Evolutionary conservation across 148 eudicot genomes (phyloP), one percentile per base, ranked within the genome.

Genomic region (Diospyros kaki): DNA sequence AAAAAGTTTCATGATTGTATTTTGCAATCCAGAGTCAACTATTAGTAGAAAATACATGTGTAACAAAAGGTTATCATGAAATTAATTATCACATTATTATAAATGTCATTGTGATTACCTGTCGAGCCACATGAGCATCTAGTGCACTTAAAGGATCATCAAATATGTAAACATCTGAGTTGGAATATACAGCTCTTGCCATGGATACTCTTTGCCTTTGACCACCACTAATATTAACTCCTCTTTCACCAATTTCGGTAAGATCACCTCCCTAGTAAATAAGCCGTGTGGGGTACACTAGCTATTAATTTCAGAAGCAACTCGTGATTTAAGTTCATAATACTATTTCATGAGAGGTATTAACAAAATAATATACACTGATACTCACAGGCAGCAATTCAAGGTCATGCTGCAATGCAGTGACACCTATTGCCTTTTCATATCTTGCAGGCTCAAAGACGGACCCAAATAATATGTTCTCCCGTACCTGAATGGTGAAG

Each of bases 221-320:
- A 69, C 98, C 98, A 71, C 98, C 98, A 68, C 98, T 94, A 64
- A 94, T 94, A 63, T 90, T 94, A 72, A 94, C 98, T 79, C 98
- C 98, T 79, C 98, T 88, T 87, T 94, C 98, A 61, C 98, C 98
- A 80, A 94, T 94, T 86, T 94, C 98, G 63, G 98, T 94, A 71
- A 92, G 92, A 89, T 94, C 98, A 83, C 98, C 97, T 60, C 98
- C 98, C 98, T 94, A 75, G 63, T 59, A 76, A 69, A 75, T 28
- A 38, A 77, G 15, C 65, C 63, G 46, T 50, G 18, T 43, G 52
- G 68, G 51, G 61, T 55, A 66, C n/a, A 40, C 13, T 64, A 67
- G 48, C 76, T 48, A 68, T 42, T 42, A 75, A 8, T 43, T 51
- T 53, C 69, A 77, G 13, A 12, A 56, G 9, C 41, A 45, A 42